Percentiles rank a stretch among this genome's conserved stretches.
Evolutionary conservation across 345 rosid genomes (phyloP).

Genomic region (Litchi chinensis): DNA sequence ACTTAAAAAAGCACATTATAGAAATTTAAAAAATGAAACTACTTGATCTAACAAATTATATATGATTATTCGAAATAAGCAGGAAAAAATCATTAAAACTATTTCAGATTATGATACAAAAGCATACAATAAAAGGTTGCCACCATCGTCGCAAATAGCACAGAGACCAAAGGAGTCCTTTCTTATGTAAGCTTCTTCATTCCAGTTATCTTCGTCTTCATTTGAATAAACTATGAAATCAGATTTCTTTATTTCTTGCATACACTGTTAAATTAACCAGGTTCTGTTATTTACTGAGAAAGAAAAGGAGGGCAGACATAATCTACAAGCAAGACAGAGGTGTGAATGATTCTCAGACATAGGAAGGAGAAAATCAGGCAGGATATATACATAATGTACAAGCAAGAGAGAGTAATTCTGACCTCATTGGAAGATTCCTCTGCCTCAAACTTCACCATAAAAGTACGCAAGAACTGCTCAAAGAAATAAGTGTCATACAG

Average conservation of each 20-base stretch:
- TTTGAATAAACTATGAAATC: constrained; percentile 36
- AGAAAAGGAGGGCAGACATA: not conserved
- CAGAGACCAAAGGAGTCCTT: constrained; percentile 47
- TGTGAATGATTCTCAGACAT: not conserved
- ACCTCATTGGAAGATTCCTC: constrained; percentile 16
- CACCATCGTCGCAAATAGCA: constrained; percentile 78
- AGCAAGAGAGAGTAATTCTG: not conserved
- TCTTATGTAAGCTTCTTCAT: constrained; percentile 13
- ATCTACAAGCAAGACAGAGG: not conserved
- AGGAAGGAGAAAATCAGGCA: not conserved
- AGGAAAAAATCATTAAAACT: too few relatives aligned
- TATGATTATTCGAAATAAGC: not conserved
- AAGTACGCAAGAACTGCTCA: constrained; percentile 27
- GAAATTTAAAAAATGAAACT: not conserved
- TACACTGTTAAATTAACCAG: constrained; percentile 30
- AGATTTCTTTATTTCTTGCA: constrained; percentile 22
- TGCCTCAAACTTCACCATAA: constrained; percentile 2
- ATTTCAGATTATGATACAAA: not conserved
- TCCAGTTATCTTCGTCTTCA: constrained; percentile 30
- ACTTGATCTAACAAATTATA: not conserved
- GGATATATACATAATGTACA: constrained; percentile 23
- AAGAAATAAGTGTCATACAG: constrained; percentile 24
- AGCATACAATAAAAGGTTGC: constrained; percentile 55
- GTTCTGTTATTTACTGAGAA: not conserved
- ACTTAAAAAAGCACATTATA: too few relatives aligned